A percentile compares a stretch with the other conserved stretches of the same genome.
These are phyloP conservation scores for Xylaria flabelliformis DNA, from an alignment of 495 filamentous ascomycete genomes.

Conservation along the genomic window DNA sequence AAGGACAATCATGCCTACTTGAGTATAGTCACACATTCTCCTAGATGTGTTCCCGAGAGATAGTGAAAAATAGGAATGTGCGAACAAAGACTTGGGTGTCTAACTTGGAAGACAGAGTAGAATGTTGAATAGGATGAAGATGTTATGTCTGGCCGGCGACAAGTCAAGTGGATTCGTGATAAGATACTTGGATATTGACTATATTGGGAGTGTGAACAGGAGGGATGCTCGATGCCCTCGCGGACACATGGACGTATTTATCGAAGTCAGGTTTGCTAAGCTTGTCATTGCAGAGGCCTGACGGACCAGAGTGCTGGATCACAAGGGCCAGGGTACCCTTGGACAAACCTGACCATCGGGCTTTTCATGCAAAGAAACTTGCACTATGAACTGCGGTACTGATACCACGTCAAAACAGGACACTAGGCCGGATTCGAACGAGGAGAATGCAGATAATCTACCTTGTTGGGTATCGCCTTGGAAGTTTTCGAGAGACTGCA, in stretches of 20 bases:
- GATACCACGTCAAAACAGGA: constrained; percentile 7
- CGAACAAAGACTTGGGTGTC: background rate
- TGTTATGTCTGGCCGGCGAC: background rate
- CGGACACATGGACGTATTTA: constrained; percentile 23
- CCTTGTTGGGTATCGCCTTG: constrained; percentile 13
- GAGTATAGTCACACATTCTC: constrained; percentile 44
- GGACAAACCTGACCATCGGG: constrained; percentile 23
- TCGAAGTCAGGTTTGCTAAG: constrained; percentile 11
- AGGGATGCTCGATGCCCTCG: background rate
- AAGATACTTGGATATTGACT: constrained; percentile 1
- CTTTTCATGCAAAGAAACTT: constrained; percentile 24
- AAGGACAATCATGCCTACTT: constrained; percentile 30
- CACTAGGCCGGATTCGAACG: constrained; percentile 15
- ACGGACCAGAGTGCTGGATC: constrained; percentile 25
- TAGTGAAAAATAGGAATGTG: background rate
- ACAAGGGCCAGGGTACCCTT: constrained; percentile 22
- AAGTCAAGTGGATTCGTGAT: background rate
- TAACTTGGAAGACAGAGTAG: background rate
- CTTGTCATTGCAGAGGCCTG: constrained; percentile 17
- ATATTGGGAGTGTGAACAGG: constrained; percentile 5
- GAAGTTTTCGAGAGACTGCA: background rate
- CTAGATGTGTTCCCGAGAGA: background rate
- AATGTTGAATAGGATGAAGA: background rate
- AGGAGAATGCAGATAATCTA: constrained; percentile 17
- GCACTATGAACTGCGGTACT: constrained; percentile 11